phyloP scores from a whole-genome alignment of 1,284 basidiomycete species.

The Apiotrichum veenhuisii region DNA sequence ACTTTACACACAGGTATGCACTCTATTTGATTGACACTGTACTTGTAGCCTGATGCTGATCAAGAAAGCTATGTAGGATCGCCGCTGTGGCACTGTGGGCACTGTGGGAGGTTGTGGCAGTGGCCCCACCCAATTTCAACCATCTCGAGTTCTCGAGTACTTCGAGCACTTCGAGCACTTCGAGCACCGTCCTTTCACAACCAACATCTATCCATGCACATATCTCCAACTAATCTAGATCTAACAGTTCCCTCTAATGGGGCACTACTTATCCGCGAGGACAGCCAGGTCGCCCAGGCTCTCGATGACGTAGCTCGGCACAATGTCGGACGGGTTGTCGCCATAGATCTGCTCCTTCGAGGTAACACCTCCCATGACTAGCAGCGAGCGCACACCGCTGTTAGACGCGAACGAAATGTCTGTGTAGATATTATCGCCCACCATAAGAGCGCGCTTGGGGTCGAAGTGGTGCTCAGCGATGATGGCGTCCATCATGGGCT shows the following conservation, averaged over 20 bases:
- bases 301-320: constrained; percentile 75
- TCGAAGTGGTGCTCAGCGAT: constrained; percentile 91
- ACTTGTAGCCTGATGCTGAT: no score
- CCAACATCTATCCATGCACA: not conserved
- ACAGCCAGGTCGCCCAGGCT: constrained; percentile 69
- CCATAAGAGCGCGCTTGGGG: constrained; percentile 80
- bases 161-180: no score
- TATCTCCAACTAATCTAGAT: not conserved
- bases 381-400: constrained; percentile 77
- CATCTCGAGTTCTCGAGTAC: no score
- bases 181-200: no score
- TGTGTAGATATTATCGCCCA: constrained; percentile 91
- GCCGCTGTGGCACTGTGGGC: no score
- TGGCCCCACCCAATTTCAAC: no score
- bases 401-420: constrained; percentile 80
- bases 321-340: constrained; percentile 62
- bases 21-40: no score
- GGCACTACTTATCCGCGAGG: constrained; percentile 27
- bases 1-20: no score
- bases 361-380: constrained; percentile 91
- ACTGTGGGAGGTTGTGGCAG: no score
- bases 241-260: not conserved
- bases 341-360: constrained; percentile 66
- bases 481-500: constrained; percentile 91
- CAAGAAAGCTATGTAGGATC: no score